phyloP scores from a whole-genome alignment of 305 asterid species.

The Fraxinus ornus region DNA sequence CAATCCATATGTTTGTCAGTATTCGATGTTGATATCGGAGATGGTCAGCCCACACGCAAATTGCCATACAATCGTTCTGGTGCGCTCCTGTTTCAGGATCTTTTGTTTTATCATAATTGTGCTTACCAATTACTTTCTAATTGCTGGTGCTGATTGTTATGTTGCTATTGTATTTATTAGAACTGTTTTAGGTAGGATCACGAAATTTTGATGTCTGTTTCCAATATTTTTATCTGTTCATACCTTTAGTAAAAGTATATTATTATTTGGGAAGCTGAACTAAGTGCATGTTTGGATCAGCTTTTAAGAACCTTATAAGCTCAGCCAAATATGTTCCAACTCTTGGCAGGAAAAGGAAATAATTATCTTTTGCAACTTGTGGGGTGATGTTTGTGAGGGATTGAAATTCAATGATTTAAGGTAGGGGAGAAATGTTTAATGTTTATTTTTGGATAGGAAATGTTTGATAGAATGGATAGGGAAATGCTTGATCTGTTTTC shows the following conservation, averaged over 20 bases:
- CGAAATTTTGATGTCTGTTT: neutral
- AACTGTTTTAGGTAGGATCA: neutral
- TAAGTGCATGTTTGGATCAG: neutral
- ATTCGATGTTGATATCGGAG: constrained; percentile 97
- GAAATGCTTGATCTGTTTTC: neutral
- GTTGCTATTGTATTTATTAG: neutral
- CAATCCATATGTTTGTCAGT: constrained; percentile 47
- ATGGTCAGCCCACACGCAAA: constrained; percentile 93
- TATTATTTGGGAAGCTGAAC: neutral
- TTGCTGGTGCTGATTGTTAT: neutral
- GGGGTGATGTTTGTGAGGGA: neutral
- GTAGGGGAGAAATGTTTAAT: neutral
- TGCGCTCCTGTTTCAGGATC: constrained; percentile 27
- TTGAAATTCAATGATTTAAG: neutral
- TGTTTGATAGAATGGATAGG: neutral
- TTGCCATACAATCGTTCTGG: constrained; percentile 94
- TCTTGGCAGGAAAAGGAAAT: neutral
- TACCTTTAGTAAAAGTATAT: neutral
- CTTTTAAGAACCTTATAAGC: neutral
- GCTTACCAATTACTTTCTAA: neutral
- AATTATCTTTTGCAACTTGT: neutral
- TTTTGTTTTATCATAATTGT: neutral
- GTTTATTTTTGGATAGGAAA: neutral
- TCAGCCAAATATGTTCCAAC: neutral
- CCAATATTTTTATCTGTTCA: neutral